Conservation (phyloP, 1,284 basidiomycete genomes). For the Tilletia walkeri region DNA sequence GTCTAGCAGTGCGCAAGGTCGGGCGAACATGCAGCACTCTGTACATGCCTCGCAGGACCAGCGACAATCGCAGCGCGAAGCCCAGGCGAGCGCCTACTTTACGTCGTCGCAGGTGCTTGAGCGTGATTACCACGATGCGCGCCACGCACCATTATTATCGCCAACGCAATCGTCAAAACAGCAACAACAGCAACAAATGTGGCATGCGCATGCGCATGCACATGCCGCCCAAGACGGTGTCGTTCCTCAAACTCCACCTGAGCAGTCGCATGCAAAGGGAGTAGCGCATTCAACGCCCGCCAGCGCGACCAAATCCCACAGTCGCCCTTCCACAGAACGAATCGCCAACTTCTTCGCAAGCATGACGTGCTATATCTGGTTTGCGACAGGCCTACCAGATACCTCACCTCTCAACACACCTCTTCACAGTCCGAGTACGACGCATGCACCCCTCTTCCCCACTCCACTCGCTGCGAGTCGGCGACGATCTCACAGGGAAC, state of each 20-base stretch:
- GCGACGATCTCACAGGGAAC: not conserved
- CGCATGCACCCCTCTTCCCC: not conserved
- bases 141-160: no score
- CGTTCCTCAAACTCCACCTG: no score
- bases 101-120: no score
- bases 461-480: not conserved
- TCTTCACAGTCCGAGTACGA: not conserved
- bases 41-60: no score
- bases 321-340: slow-evolving; percentile 6
- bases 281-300: not conserved
- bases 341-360: slow-evolving; percentile 46
- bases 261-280: no score
- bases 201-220: no score
- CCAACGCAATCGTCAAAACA: not conserved
- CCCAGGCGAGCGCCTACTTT: no score
- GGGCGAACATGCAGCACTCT: no score
- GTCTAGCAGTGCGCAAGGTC: no score
- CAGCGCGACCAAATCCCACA: slow-evolving; percentile 1
- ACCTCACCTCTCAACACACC: slow-evolving; percentile 4
- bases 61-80: no score
- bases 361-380: slow-evolving; percentile 53
- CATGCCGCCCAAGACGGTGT: not conserved
- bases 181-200: not conserved
- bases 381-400: slow-evolving; percentile 28
- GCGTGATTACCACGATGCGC: no score